phyloP scores from a whole-genome alignment of 2,329 filamentous ascomycete species.

The Colletotrichum trifolii region DNA sequence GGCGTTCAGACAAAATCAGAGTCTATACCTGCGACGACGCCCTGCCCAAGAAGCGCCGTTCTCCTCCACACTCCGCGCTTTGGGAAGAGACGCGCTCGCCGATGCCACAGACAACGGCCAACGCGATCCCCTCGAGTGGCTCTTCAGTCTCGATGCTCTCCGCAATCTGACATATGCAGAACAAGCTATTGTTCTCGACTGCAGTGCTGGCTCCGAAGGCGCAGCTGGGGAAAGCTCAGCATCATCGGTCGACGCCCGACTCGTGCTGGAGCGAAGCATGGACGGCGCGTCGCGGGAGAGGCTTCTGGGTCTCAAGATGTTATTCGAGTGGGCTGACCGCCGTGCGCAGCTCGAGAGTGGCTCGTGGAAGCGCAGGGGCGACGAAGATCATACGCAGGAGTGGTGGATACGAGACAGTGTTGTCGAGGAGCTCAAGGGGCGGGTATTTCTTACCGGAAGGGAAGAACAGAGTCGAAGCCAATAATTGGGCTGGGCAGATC shows the following conservation, averaged over 20 bases:
- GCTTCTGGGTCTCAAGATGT: conserved; percentile 60
- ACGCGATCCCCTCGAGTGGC: conserved; percentile 73
- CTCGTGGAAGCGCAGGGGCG: conserved; percentile 36
- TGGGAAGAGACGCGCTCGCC: conserved; percentile 60
- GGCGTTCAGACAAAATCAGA: conserved; percentile 77
- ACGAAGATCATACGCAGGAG: conserved; percentile 46
- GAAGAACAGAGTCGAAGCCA: conserved; percentile 2
- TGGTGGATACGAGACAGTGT: conserved; percentile 69
- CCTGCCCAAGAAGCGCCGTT: conserved; percentile 77
- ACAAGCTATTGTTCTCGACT: conserved; percentile 69
- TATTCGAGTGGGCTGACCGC: conserved; percentile 68
- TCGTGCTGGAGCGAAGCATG: conserved; percentile 70
- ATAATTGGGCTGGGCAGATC: too few species aligned
- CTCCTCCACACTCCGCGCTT: conserved; percentile 76
- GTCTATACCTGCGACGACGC: conserved; percentile 78
- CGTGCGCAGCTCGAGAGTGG: conserved; percentile 49
- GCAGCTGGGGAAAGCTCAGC: conserved; percentile 53
- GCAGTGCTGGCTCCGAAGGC: conserved; percentile 59
- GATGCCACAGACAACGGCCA: conserved; percentile 44
- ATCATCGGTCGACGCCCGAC: conserved; percentile 73
- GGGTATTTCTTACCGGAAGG: conserved; percentile 62
- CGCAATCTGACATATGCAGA: conserved; percentile 72
- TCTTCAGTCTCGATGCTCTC: conserved; percentile 73
- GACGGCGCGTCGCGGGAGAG: conserved; percentile 52
- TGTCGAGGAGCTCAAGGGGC: conserved; percentile 66